These are phyloP conservation scores for Aphanomyces stellatus DNA, from an alignment of 352 stramenopile genomes.

Conservation along the genomic window DNA sequence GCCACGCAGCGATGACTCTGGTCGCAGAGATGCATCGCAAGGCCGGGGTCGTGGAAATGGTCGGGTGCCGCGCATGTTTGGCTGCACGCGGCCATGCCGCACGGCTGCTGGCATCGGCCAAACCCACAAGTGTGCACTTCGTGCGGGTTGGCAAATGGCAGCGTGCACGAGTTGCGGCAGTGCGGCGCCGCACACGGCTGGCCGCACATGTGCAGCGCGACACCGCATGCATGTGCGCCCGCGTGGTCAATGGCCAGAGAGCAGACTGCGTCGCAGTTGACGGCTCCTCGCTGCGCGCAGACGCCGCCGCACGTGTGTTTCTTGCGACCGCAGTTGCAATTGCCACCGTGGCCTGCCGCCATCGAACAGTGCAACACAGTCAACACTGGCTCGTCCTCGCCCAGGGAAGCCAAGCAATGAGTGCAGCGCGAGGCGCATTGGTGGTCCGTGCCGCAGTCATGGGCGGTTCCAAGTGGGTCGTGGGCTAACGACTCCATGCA, in stretches of 20 bases:
- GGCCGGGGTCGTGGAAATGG: conserved; percentile 68
- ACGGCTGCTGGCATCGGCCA: conserved; percentile 44
- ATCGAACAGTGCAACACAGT: conserved; percentile 51
- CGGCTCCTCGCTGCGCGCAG: conserved; percentile 34
- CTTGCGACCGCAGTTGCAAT: conserved; percentile 47
- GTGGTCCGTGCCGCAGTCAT: conserved; percentile 51
- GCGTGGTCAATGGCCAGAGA: conserved; percentile 35
- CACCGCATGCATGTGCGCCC: conserved; percentile 42
- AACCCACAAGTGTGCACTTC: conserved; percentile 53
- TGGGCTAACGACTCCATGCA: conserved; percentile 55
- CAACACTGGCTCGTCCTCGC: conserved; percentile 1
- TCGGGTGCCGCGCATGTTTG: conserved; percentile 37
- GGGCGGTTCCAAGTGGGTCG: conserved; percentile 10
- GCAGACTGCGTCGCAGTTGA: conserved; percentile 48
- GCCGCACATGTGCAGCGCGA: conserved; percentile 47
- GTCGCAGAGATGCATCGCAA: conserved; percentile 54
- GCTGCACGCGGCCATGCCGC: conserved; percentile 49
- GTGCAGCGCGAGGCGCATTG: conserved; percentile 34
- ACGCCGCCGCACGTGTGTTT: conserved; percentile 52
- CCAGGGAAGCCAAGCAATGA: conserved; percentile 39
- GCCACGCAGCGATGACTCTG: conserved; percentile 44
- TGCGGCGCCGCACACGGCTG: conserved; percentile 34
- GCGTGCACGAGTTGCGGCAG: conserved; percentile 38
- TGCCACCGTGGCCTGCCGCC: conserved; percentile 50
- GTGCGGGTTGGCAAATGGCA: conserved; percentile 44